Conservation (phyloP, 768 basidiomycete species). For the Clavaria fumosa region DNA sequence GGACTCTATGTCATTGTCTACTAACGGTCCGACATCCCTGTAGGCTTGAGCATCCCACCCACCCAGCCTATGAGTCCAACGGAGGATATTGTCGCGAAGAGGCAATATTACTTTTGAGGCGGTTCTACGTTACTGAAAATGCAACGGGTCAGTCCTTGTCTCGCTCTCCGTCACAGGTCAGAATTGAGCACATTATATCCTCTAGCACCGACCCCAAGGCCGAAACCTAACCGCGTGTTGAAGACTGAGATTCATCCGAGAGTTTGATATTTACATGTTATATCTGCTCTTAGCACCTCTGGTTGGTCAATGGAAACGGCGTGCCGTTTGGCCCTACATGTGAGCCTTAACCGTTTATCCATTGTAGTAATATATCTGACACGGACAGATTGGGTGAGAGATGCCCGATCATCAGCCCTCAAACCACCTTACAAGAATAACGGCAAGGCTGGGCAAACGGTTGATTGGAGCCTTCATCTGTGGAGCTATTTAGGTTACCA, state of each 20-base stretch:
- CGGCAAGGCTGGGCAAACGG: no score
- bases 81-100: slow-evolving; percentile 72
- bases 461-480: no score
- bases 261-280: no score
- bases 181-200: slow-evolving; percentile 9
- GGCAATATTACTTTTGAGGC: slow-evolving; percentile 72
- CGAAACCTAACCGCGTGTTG: slow-evolving; percentile 69
- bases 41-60: slow-evolving; percentile 57
- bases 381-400: no score
- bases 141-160: slow-evolving; percentile 44
- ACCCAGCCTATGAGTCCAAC: slow-evolving; percentile 56
- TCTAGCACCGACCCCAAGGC: slow-evolving; percentile 89
- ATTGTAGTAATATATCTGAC: no score
- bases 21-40: neutral
- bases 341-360: no score
- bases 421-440: no score
- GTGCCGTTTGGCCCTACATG: no score
- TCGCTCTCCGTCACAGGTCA: slow-evolving; percentile 2
- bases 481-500: no score
- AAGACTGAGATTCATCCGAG: slow-evolving; percentile 90
- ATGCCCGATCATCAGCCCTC: no score
- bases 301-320: no score
- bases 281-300: no score
- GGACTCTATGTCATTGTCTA: neutral
- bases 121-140: slow-evolving; percentile 91